Evolutionary conservation across 306 rosid species (phyloP).

Genomic region (Cyclanthera cordifolia): DNA sequence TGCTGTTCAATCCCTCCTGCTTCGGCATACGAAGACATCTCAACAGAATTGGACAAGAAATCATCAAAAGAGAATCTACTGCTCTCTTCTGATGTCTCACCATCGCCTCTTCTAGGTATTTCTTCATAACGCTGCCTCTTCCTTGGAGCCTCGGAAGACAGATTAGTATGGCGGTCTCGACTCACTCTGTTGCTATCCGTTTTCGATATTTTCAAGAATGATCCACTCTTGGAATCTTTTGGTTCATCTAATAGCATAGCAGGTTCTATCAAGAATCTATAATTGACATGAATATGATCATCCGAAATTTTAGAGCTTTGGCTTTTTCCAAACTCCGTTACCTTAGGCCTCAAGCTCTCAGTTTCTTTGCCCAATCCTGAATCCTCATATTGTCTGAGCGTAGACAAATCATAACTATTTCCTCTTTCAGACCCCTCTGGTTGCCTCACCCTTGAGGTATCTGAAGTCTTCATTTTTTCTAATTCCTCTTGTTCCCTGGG

Average conservation of each 20-base stretch:
- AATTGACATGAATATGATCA: not conserved
- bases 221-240: slow-evolving; percentile 16
- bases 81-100: slow-evolving; percentile 20
- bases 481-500: slow-evolving; percentile 5
- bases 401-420: slow-evolving; percentile 11
- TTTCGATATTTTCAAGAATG: not conserved
- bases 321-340: not conserved
- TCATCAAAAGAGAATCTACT: slow-evolving; percentile 18
- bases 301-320: not conserved
- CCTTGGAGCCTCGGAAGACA: slow-evolving; percentile 23
- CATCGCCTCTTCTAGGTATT: slow-evolving; percentile 15
- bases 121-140: slow-evolving; percentile 23
- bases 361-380: not conserved
- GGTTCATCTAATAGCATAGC: slow-evolving; percentile 15
- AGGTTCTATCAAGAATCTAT: slow-evolving; percentile 10
- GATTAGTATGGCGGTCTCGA: slow-evolving; percentile 15
- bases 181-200: slow-evolving; percentile 21
- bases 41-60: slow-evolving; percentile 11
- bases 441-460: slow-evolving; percentile 16
- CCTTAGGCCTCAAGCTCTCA: not conserved
- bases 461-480: slow-evolving; percentile 18
- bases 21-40: not conserved
- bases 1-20: slow-evolving; percentile 14
- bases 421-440: slow-evolving; percentile 14
- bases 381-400: not conserved